phyloP scores from a whole-genome alignment of 2,329 filamentous ascomycete genomes.

The Fusarium beomiforme region DNA sequence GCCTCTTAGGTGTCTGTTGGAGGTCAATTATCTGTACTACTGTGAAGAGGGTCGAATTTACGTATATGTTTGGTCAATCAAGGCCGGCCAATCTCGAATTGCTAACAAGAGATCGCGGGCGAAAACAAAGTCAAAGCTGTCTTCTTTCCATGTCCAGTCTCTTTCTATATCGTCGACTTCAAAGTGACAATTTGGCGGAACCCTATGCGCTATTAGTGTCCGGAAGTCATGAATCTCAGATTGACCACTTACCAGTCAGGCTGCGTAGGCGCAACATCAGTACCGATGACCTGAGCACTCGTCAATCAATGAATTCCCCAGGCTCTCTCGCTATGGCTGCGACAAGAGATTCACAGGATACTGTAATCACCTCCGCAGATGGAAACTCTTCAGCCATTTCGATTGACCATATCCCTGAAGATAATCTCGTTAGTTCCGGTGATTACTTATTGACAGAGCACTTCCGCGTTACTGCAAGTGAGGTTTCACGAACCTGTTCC shows the following conservation, averaged over 20 bases:
- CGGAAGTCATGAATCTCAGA: background rate
- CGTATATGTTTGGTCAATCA: conserved; percentile 50
- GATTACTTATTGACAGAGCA: background rate
- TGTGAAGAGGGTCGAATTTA: background rate
- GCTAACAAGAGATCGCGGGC: conserved; percentile 45
- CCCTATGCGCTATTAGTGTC: conserved; percentile 39
- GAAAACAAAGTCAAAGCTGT: conserved; percentile 50
- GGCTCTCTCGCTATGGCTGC: background rate
- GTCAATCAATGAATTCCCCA: background rate
- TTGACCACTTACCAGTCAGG: conserved; percentile 24
- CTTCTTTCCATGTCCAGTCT: conserved; percentile 50
- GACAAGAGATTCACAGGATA: too few species aligned
- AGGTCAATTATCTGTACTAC: background rate
- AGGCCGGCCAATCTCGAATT: conserved; percentile 44
- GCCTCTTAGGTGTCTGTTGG: conserved; percentile 14
- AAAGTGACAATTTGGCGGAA: conserved; percentile 50
- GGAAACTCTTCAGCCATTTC: conserved; percentile 50
- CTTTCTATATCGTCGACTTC: conserved; percentile 52
- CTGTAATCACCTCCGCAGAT: conserved; percentile 22
- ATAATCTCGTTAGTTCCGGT: too few species aligned
- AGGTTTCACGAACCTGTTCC: conserved; percentile 39
- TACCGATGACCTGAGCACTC: conserved; percentile 28
- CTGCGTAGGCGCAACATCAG: conserved; percentile 36
- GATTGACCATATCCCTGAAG: conserved; percentile 46
- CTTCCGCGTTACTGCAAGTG: too few species aligned